Evolutionary conservation across 116 monocot species (phyloP).

Genomic region (Posidonia oceanica): DNA sequence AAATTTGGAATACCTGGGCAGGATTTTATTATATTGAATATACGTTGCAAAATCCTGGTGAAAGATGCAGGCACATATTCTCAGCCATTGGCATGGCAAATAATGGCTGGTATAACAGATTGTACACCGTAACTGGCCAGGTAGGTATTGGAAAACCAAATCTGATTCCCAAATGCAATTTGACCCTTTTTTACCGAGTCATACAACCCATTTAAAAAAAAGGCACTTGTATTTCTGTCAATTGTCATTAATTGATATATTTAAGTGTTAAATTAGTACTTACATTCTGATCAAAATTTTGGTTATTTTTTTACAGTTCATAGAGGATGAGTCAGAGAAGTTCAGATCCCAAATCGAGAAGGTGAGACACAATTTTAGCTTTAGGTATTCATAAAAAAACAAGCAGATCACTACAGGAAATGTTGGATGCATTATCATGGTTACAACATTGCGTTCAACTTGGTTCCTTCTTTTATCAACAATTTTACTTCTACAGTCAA

Average conservation of each 20-base stretch:
- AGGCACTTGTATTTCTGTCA: no score
- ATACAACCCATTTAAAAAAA: neutral
- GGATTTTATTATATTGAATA: conserved; percentile 93
- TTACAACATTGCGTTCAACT: neutral
- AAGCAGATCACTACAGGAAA: neutral
- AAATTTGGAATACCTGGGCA: conserved; percentile 1
- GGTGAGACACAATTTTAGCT: conserved; percentile 20
- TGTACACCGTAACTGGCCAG: conserved; percentile 93
- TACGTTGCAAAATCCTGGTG: conserved; percentile 86
- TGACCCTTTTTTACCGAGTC: neutral
- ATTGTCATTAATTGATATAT: neutral
- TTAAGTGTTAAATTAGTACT: neutral
- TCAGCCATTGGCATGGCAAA: conserved; percentile 66
- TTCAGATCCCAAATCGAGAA: conserved; percentile 57
- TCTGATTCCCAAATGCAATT: neutral
- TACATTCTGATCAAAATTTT: neutral
- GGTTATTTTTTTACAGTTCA: conserved; percentile 37
- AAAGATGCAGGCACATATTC: conserved; percentile 57
- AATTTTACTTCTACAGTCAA: no score
- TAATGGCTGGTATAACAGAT: conserved; percentile 90
- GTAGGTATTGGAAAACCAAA: conserved; percentile 11
- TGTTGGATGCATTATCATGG: neutral
- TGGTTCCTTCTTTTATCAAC: neutral
- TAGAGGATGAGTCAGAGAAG: conserved; percentile 71
- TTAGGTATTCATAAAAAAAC: neutral